Evolutionary conservation across 208 protist genomes (phyloP).

Genomic region (Entamoeba invadens): DNA sequence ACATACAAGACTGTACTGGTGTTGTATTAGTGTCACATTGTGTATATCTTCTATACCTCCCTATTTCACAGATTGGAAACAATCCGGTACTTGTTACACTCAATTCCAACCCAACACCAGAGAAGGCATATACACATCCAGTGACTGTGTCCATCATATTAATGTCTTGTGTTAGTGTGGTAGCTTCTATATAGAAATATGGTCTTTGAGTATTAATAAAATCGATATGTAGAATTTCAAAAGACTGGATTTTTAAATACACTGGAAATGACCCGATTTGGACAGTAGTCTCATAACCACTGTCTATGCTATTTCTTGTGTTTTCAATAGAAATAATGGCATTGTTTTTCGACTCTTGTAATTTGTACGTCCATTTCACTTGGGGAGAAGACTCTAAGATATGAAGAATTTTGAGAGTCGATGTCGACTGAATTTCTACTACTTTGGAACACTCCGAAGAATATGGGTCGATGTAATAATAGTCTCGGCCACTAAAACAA

Average conservation of each 20-base stretch:
- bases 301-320: neutral
- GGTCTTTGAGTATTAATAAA: neutral
- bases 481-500: neutral
- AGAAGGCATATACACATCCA: neutral
- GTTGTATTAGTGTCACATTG: neutral
- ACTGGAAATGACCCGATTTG: neutral
- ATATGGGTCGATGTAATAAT: neutral
- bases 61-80: neutral
- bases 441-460: neutral
- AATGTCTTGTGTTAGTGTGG: neutral
- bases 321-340: neutral
- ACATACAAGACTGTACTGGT: neutral
- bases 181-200: neutral
- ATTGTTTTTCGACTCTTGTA: neutral
- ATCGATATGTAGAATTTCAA: neutral
- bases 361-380: neutral
- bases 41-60: neutral
- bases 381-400: neutral
- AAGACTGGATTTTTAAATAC: neutral
- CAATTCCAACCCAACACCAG: neutral
- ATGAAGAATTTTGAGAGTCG: neutral
- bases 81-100: neutral
- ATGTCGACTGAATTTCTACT: neutral
- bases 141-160: neutral
- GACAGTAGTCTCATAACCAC: neutral